Evolutionary conservation across 176 grass and related monocot genomes (phyloP).

Genomic region (Oryza rufipogon): DNA sequence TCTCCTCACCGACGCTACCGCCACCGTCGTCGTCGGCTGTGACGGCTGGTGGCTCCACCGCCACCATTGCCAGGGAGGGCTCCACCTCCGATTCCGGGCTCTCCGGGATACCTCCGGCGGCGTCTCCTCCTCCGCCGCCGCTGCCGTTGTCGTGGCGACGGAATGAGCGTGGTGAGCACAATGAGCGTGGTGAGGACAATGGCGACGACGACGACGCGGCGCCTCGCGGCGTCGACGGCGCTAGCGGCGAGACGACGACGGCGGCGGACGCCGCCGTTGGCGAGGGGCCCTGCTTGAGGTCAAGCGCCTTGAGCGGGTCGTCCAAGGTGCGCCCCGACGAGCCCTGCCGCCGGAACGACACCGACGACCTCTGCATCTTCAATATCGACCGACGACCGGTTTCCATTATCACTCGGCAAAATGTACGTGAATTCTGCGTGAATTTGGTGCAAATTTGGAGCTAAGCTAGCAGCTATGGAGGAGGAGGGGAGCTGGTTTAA

Average conservation of each 20-base stretch:
- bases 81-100: neutral
- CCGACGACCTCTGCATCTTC: constrained; percentile 59
- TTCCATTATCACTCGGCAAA: too few relatives aligned
- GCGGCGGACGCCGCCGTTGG: neutral
- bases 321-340: constrained; percentile 69
- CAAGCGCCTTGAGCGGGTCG: constrained; percentile 28
- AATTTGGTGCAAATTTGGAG: neutral
- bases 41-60: neutral
- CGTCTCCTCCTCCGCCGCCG: neutral
- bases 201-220: neutral
- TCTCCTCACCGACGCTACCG: neutral
- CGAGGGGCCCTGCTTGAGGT: constrained; percentile 20
- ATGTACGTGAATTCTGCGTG: neutral
- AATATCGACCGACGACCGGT: neutral
- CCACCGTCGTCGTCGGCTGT: too few relatives aligned
- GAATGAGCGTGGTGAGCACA: neutral
- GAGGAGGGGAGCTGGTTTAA: too few relatives aligned
- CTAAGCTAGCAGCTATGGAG: too few relatives aligned
- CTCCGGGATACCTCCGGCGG: neutral
- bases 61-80: too few relatives aligned
- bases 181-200: neutral
- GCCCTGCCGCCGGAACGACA: constrained; percentile 69
- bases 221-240: neutral
- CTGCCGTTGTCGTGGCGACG: neutral
- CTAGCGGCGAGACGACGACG: neutral